These are phyloP conservation scores for Marasmius sp. DNA, from an alignment of 1,284 basidiomycete species.

Conservation along the genomic window DNA sequence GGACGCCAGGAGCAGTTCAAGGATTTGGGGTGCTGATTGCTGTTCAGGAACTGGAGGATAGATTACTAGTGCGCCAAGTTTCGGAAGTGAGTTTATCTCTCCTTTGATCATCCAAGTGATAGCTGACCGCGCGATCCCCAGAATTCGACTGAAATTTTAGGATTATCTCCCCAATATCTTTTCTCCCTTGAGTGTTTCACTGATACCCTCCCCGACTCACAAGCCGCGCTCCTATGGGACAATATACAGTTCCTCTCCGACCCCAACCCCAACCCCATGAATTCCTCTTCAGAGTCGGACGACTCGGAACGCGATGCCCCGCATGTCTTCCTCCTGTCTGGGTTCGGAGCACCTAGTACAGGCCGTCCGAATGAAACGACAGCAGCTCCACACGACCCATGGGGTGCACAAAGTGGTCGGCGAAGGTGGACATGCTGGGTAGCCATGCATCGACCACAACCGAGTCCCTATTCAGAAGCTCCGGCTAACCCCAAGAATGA, in stretches of 20 bases:
- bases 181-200: slow-evolving; percentile 81
- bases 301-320: slow-evolving; percentile 52
- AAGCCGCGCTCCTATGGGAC: slow-evolving; percentile 77
- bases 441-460: slow-evolving; percentile 64
- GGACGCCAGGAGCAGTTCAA: slow-evolving; percentile 84
- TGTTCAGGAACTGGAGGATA: slow-evolving; percentile 65
- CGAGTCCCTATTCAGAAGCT: slow-evolving; percentile 27
- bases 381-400: slow-evolving; percentile 11
- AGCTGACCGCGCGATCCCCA: slow-evolving; percentile 28
- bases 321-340: slow-evolving; percentile 73
- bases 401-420: slow-evolving; percentile 25
- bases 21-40: slow-evolving; percentile 84
- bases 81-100: slow-evolving; percentile 66
- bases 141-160: slow-evolving; percentile 72
- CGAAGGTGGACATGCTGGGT: slow-evolving; percentile 85
- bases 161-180: slow-evolving; percentile 75
- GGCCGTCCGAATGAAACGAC: slow-evolving; percentile 33
- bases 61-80: slow-evolving; percentile 73
- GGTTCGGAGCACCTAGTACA: slow-evolving; percentile 67
- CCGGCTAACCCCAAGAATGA: slow-evolving; percentile 8
- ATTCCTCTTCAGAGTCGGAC: slow-evolving; percentile 34
- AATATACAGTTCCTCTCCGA: slow-evolving; percentile 72
- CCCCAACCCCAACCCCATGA: slow-evolving; percentile 21
- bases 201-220: slow-evolving; percentile 66
- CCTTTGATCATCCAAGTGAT: background rate